A percentile compares a stretch with the other conserved stretches of the same genome.
These are phyloP conservation scores for Cardamine occulta DNA, from an alignment of 345 rosid species.

Conservation along the genomic window DNA sequence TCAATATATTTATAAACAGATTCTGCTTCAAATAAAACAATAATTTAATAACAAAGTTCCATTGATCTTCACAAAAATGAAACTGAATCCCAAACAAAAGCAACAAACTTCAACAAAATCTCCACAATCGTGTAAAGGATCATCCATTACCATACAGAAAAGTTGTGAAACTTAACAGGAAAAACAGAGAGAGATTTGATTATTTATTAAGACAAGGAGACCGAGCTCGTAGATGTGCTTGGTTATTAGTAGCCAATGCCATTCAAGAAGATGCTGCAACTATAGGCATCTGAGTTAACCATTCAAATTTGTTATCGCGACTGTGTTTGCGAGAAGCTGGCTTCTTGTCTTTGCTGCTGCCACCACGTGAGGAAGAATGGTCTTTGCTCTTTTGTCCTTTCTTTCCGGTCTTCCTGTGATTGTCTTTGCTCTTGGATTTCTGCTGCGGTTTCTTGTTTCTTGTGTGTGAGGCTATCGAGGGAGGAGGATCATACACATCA, in stretches of 20 bases:
- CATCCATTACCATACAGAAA: conserved; percentile 22
- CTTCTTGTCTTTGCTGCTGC: conserved; percentile 67
- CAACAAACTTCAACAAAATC: conserved; percentile 12
- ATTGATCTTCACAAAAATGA: conserved; percentile 10
- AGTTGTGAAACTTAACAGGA: not conserved
- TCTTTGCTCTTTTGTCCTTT: conserved; percentile 70
- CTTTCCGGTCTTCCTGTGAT: conserved; percentile 70
- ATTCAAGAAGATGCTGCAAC: conserved; percentile 66
- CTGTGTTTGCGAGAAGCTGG: conserved; percentile 52
- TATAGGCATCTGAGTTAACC: conserved; percentile 54
- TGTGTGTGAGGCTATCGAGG: conserved; percentile 69
- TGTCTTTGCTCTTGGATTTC: conserved; percentile 59
- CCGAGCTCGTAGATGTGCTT: conserved; percentile 21
- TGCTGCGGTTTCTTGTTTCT: conserved; percentile 57
- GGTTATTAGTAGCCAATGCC: conserved; percentile 14
- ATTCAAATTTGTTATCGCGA: conserved; percentile 35
- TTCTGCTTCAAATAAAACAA: conserved; percentile 17
- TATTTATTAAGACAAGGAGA: conserved; percentile 16
- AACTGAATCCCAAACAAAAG: not conserved
- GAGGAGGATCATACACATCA: conserved; percentile 89
- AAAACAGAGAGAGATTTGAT: not conserved
- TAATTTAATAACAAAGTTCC: conserved; percentile 31
- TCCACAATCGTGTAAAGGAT: not conserved
- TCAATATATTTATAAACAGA: conserved; percentile 2
- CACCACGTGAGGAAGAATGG: conserved; percentile 53